A percentile compares a stretch with the other conserved stretches of the same genome.
Evolutionary conservation across 768 basidiomycete genomes (phyloP).

Genomic region (Butyriboletus loyo): DNA sequence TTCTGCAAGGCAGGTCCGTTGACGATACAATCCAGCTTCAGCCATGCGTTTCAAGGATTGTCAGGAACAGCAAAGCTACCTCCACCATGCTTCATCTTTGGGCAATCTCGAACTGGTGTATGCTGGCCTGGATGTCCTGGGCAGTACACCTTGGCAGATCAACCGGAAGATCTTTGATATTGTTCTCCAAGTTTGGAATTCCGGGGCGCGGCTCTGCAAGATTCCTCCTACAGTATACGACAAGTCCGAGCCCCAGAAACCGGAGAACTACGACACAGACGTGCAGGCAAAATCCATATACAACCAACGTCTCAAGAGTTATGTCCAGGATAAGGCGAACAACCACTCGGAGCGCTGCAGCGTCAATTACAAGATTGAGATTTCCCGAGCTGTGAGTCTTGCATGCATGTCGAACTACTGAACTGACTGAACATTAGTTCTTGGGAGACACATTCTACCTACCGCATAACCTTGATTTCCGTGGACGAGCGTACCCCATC

Average conservation of each 20-base stretch:
- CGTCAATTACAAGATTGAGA: constrained; percentile 96
- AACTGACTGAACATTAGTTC: constrained; percentile 49
- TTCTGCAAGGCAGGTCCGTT: neutral
- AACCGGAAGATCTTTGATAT: constrained; percentile 76
- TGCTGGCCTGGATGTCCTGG: constrained; percentile 86
- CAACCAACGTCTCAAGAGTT: constrained; percentile 51
- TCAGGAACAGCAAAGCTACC: constrained; percentile 75
- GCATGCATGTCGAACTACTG: neutral
- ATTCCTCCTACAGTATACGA: constrained; percentile 75
- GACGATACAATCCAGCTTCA: constrained; percentile 37
- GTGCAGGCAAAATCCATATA: constrained; percentile 54
- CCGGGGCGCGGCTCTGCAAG: constrained; percentile 76
- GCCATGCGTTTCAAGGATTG: constrained; percentile 95
- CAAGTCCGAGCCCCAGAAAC: constrained; percentile 56
- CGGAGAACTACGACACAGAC: constrained; percentile 44
- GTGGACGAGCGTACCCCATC: constrained; percentile 94
- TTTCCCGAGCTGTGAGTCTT: constrained; percentile 76
- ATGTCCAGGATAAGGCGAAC: constrained; percentile 60
- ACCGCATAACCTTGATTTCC: constrained; percentile 96
- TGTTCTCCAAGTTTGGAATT: constrained; percentile 83
- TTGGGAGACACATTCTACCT: constrained; percentile 85
- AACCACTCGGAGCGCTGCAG: constrained; percentile 91
- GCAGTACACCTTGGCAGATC: constrained; percentile 86
- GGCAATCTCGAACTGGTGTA: constrained; percentile 84
- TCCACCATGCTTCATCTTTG: constrained; percentile 66